Conservation (phyloP, 805 yeast species). For the Kodamaea jinghongensis region DNA sequence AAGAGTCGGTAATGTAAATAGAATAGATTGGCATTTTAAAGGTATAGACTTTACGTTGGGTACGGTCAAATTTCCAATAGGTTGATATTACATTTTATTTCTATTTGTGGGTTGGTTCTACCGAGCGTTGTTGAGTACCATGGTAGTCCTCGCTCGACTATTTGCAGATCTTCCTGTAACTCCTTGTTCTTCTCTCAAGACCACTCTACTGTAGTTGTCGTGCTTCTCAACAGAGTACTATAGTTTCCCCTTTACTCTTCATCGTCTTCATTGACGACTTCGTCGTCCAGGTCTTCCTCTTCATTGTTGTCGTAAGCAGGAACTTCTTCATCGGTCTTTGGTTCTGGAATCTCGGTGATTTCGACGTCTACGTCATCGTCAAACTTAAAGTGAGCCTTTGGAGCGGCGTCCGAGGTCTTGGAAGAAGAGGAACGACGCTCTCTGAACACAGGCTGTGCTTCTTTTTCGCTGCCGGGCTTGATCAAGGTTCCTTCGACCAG, state of each 20-base stretch:
- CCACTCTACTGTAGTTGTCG: too few species aligned
- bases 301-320: conserved; percentile 20
- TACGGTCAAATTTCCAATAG: too few species aligned
- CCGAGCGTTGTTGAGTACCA: too few species aligned
- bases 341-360: conserved; percentile 14
- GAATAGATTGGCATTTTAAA: conserved; percentile 1
- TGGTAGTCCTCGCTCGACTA: too few species aligned
- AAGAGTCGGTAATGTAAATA: conserved; percentile 14
- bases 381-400: conserved; percentile 43
- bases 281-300: conserved; percentile 23
- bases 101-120: too few species aligned
- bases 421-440: conserved; percentile 31
- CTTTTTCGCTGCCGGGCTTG: conserved; percentile 54
- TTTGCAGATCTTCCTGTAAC: too few species aligned
- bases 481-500: conserved; percentile 86
- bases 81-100: too few species aligned
- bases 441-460: conserved; percentile 52
- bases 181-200: too few species aligned
- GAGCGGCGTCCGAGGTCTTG: conserved; percentile 8
- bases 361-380: conserved; percentile 18
- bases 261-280: conserved; percentile 15
- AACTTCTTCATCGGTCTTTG: conserved; percentile 15
- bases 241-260: not conserved
- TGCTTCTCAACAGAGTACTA: too few species aligned
- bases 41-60: conserved; percentile 1